Evolutionary conservation across 441 rosid genomes (phyloP), one percentile per base, ranked within the genome.

Genomic region (Bruguiera hainesii): DNA sequence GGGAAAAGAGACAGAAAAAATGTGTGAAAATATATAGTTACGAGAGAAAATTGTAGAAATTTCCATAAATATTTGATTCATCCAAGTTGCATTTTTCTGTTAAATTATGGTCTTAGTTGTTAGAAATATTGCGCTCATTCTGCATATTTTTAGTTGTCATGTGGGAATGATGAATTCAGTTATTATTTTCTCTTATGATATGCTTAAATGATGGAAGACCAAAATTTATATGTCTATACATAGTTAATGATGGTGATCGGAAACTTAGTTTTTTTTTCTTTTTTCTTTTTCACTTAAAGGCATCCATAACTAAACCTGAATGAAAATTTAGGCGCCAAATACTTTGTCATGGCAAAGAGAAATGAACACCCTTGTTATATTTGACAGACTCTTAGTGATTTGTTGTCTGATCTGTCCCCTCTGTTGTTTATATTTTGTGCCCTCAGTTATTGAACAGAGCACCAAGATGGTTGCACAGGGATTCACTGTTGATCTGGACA

Each of bases 401-500:
- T 21, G 5, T 3, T 11, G 13, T 50, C 28, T 56, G 23, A 60
- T 28, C 21, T 71, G 9, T 48, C 42, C 59, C 42, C 61, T 46
- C 31, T 46, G 15, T 63, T 46, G 39, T 6, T 23, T 57, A 15
- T 26, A 0, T 65, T 53, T 53, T 25, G 11, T 67, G 13, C 29
- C 23, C 69, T 16, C 25, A 76, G 79, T 50, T 66, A 16, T 64
- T 71, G 5, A n/a, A 33, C 39, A 61, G 64, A 82, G 61, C 68
- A 65, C 63, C 69, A 79, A 80, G 82, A 94, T 94, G 99, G 99
- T 88, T 20, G 94, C 88, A 25, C 81, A 85, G 69, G 87, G 82
- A 28, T 91, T 82, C 78, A 86, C 84, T 0, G 98, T 94, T 46
- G 98, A 91, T 84, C 88, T 94, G 75, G 66, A 86, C 72, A 91